Percentiles rank a stretch among this genome's conserved stretches.
Evolutionary conservation across 345 rosid genomes (phyloP).

Genomic region (Diplotaxis tenuifolia): DNA sequence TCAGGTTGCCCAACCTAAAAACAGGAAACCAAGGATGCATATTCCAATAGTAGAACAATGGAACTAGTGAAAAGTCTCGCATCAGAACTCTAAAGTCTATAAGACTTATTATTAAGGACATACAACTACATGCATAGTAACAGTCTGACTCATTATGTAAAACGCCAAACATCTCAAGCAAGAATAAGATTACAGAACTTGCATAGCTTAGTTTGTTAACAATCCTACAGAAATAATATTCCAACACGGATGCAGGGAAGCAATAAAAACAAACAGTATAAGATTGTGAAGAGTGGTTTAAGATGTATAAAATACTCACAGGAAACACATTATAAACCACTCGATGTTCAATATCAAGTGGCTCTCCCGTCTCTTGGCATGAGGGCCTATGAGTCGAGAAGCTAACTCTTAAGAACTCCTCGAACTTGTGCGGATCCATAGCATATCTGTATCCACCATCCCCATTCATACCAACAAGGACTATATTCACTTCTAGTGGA

Average conservation of each 20-base stretch:
- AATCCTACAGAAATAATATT: background rate
- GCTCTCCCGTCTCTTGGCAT: conserved; percentile 87
- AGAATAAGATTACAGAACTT: conserved; percentile 5
- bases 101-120: background rate
- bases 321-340: conserved; percentile 73
- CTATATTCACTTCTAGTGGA: conserved; percentile 89
- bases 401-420: conserved; percentile 73
- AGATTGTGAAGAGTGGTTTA: conserved; percentile 6
- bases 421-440: conserved; percentile 67
- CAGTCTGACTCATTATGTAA: background rate
- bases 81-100: background rate
- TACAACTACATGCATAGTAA: conserved; percentile 11
- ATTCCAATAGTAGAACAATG: background rate
- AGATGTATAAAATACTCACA: conserved; percentile 43
- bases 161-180: conserved; percentile 13
- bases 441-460: conserved; percentile 87
- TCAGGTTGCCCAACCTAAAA: conserved; percentile 85
- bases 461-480: conserved; percentile 78
- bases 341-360: conserved; percentile 88
- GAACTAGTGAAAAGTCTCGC: background rate
- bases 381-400: conserved; percentile 81
- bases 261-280: background rate
- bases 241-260: background rate
- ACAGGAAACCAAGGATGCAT: background rate
- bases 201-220: conserved; percentile 4